phyloP scores from a whole-genome alignment of 805 yeast genomes.

The Metschnikowia santaceciliae region DNA sequence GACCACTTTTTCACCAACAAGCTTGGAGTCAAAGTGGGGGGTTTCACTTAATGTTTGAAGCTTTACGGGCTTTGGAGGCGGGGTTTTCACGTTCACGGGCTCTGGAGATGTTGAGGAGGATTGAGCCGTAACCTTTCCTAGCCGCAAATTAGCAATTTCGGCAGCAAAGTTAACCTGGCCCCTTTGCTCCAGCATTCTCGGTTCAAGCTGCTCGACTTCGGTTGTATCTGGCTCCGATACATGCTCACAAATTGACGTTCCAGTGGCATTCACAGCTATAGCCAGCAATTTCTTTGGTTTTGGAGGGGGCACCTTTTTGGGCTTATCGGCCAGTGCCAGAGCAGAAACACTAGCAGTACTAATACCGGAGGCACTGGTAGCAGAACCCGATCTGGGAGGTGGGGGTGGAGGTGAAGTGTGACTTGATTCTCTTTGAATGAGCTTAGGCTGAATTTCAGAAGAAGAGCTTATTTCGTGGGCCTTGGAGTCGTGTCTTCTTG shows the following conservation, averaged over 20 bases:
- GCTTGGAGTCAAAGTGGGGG: not conserved
- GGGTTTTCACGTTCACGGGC: not conserved
- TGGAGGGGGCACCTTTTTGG: slow-evolving; percentile 39
- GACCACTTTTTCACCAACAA: not conserved
- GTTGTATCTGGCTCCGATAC: not conserved
- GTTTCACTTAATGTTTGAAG: not conserved
- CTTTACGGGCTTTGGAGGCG: not conserved
- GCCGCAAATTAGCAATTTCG: slow-evolving; percentile 21
- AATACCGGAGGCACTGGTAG: not conserved
- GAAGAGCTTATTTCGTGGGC: not conserved
- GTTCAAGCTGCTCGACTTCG: slow-evolving; percentile 3
- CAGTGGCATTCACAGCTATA: slow-evolving; percentile 4
- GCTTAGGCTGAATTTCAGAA: too few species aligned
- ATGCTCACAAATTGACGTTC: not conserved
- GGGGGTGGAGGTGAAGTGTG: slow-evolving; percentile 6
- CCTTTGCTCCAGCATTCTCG: not conserved
- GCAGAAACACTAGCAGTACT: not conserved
- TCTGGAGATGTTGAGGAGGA: not conserved
- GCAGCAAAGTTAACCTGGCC: slow-evolving; percentile 24
- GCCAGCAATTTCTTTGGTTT: slow-evolving; percentile 32
- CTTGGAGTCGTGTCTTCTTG: slow-evolving; percentile 19
- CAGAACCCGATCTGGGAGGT: slow-evolving; percentile 7
- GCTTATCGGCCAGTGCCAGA: slow-evolving; percentile 1
- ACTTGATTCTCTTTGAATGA: not conserved
- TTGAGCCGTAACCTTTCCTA: not conserved